Conservation (phyloP, 2,329 filamentous ascomycete genomes). For the Ceratocystis albifundus region DNA sequence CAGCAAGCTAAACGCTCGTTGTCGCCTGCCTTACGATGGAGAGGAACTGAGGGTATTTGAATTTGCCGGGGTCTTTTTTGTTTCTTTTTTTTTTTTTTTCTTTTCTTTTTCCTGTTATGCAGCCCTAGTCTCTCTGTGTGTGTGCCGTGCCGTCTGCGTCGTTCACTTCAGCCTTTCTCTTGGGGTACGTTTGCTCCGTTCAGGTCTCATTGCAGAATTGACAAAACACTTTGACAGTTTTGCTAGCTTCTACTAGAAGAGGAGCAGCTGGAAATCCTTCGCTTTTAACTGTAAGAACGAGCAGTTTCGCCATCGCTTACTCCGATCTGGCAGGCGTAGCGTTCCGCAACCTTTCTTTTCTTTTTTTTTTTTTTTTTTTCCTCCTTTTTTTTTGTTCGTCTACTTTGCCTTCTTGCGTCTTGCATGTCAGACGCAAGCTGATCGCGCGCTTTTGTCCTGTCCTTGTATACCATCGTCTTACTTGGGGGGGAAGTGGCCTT, state of each 20-base stretch:
- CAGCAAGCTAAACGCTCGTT: background rate
- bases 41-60: background rate
- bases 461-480: background rate
- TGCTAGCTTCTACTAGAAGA: background rate
- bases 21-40: background rate
- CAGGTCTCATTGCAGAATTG: background rate
- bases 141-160: background rate
- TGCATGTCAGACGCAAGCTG: background rate
- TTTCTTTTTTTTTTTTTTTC: background rate
- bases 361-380: background rate
- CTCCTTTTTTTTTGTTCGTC: background rate
- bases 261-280: slow-evolving; percentile 8
- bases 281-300: background rate
- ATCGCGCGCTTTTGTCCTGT: background rate
- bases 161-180: background rate
- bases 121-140: background rate
- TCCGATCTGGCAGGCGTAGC: background rate
- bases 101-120: background rate
- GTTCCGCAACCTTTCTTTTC: background rate
- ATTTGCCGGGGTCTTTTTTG: too few relatives aligned
- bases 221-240: background rate
- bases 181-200: background rate
- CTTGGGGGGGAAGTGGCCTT: background rate
- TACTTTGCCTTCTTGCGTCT: background rate
- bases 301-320: background rate